Evolutionary conservation across 129 eudicot genomes (phyloP).

Genomic region (Helianthus tuberosus): DNA sequence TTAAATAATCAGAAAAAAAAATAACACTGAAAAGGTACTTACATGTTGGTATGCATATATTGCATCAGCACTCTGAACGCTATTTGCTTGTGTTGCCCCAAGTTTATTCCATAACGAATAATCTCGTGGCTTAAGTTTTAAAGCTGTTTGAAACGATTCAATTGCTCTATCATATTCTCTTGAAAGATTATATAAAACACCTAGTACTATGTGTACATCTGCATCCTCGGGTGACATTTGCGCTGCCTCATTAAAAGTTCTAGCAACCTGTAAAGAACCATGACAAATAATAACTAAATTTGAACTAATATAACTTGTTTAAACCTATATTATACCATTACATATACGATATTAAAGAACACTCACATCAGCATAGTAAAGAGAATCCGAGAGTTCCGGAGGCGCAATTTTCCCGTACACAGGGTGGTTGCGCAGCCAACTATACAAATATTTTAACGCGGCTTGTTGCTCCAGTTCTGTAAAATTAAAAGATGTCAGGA

Average conservation of each 20-base stretch:
- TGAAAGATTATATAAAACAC: conserved; percentile 89
- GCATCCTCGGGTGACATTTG: conserved; percentile 94
- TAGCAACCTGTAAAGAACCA: conserved; percentile 61
- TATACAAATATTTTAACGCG: conserved; percentile 81
- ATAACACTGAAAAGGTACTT: background rate
- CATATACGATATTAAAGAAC: background rate
- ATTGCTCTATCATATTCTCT: conserved; percentile 93
- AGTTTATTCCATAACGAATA: conserved; percentile 98
- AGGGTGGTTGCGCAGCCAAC: conserved; percentile 90
- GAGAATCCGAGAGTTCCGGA: conserved; percentile 65
- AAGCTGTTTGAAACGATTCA: conserved; percentile 86
- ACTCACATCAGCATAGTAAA: conserved; percentile 86
- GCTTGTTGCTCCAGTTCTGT: conserved; percentile 96
- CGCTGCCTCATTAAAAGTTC: conserved; percentile 88
- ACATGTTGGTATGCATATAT: conserved; percentile 89
- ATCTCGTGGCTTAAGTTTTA: conserved; percentile 90
- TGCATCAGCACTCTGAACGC: conserved; percentile 96
- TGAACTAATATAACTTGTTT: background rate
- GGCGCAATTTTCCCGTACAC: conserved; percentile 70
- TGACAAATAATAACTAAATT: conserved; percentile 12
- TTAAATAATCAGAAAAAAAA: too few species aligned
- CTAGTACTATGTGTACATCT: conserved; percentile 94
- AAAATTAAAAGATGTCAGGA: conserved; percentile 9
- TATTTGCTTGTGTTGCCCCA: conserved; percentile 98
- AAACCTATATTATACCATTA: background rate